phyloP scores from a whole-genome alignment of 2,329 filamentous ascomycete species.

The Colletotrichum graminicola region DNA sequence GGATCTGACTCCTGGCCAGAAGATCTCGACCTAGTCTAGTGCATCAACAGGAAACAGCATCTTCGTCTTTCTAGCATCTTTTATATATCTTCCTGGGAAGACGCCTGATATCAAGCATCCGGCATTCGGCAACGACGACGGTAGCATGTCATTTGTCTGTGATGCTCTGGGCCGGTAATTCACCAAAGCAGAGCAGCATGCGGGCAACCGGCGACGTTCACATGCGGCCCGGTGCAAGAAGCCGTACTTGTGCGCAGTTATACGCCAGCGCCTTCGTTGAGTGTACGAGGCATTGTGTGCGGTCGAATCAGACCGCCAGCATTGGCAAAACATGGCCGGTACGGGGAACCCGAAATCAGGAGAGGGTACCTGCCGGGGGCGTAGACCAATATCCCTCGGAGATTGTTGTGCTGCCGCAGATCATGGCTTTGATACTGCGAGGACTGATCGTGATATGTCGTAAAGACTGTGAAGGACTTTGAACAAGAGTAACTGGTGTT shows the following conservation, averaged over 20 bases:
- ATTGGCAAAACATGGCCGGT: background rate
- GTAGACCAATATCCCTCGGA: slow-evolving; percentile 10
- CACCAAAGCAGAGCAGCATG: slow-evolving; percentile 8
- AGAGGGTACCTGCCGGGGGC: slow-evolving; percentile 24
- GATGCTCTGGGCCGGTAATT: background rate
- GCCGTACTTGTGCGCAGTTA: slow-evolving; percentile 20
- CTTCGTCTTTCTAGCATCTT: background rate
- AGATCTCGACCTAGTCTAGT: background rate
- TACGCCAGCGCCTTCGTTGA: background rate
- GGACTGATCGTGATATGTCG: background rate
- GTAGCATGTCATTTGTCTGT: background rate
- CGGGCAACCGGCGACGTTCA: slow-evolving; percentile 28
- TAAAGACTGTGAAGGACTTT: background rate
- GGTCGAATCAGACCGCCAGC: background rate
- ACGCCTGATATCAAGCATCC: too few species aligned
- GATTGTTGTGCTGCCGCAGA: slow-evolving; percentile 22
- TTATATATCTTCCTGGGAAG: background rate
- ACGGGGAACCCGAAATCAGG: slow-evolving; percentile 1
- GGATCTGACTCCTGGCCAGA: background rate
- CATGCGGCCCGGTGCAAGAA: slow-evolving; percentile 32
- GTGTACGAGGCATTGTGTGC: slow-evolving; percentile 5
- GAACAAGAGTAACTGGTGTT: background rate
- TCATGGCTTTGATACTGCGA: background rate
- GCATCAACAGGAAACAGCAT: background rate
- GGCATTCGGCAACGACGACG: background rate